Percentiles rank a stretch among this genome's conserved stretches.
These are phyloP conservation scores for Alternaria arborescens DNA, from an alignment of 2,329 filamentous ascomycete genomes.

Conservation along the genomic window DNA sequence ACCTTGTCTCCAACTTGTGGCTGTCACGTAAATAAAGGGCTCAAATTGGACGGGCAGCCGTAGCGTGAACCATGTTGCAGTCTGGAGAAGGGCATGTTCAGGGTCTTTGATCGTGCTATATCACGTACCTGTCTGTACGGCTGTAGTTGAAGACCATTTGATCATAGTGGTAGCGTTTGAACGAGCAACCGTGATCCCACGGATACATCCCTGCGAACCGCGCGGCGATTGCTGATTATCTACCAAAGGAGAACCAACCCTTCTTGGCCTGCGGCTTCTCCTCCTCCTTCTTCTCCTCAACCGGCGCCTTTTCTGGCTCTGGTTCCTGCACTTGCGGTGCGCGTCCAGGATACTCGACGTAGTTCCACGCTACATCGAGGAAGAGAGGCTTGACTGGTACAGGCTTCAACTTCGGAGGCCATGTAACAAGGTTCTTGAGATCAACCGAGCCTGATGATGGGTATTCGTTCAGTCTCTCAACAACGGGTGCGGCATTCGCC, in stretches of 20 bases:
- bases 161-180: slow-evolving; percentile 1
- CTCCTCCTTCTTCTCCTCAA: slow-evolving; percentile 42
- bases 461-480: slow-evolving; percentile 80
- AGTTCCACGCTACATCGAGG: slow-evolving; percentile 97
- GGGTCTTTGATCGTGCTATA: not conserved
- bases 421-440: slow-evolving; percentile 81
- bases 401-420: slow-evolving; percentile 82
- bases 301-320: slow-evolving; percentile 34
- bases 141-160: not conserved
- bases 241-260: slow-evolving; percentile 62
- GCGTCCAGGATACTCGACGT: slow-evolving; percentile 86
- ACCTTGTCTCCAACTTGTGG: slow-evolving; percentile 21
- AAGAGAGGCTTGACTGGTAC: slow-evolving; percentile 95
- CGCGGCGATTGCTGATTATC: slow-evolving; percentile 37
- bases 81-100: slow-evolving; percentile 18
- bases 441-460: slow-evolving; percentile 72
- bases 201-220: slow-evolving; percentile 5
- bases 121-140: not conserved
- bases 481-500: slow-evolving; percentile 65
- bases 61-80: slow-evolving; percentile 21
- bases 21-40: slow-evolving; percentile 23
- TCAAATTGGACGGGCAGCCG: slow-evolving; percentile 16
- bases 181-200: slow-evolving; percentile 14
- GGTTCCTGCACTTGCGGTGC: slow-evolving; percentile 44
- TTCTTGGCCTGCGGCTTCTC: slow-evolving; percentile 56